These are phyloP conservation scores for Chiua sp. DNA, from an alignment of 1,284 basidiomycete genomes.

Conservation along the genomic window DNA sequence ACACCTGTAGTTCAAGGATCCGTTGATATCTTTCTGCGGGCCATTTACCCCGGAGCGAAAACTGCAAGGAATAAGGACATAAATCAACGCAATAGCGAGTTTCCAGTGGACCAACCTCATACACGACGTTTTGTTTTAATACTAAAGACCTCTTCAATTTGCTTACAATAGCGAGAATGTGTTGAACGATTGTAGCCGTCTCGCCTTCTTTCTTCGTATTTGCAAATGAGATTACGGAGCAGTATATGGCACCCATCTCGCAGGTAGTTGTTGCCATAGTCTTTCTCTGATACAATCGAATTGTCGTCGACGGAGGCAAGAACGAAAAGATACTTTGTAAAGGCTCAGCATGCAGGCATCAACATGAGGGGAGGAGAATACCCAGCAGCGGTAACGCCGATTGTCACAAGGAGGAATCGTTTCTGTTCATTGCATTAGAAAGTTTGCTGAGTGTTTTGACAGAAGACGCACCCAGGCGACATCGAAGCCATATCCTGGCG, in stretches of 20 bases:
- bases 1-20: slow-evolving; percentile 71
- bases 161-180: slow-evolving; percentile 63
- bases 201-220: slow-evolving; percentile 53
- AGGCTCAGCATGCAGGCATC: slow-evolving; percentile 5
- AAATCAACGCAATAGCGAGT: not conserved
- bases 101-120: slow-evolving; percentile 56
- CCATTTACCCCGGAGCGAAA: slow-evolving; percentile 73
- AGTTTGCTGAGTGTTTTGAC: not conserved
- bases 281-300: slow-evolving; percentile 69
- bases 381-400: slow-evolving; percentile 70
- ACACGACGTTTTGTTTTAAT: slow-evolving; percentile 62
- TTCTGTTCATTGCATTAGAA: slow-evolving; percentile 41
- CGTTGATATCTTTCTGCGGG: slow-evolving; percentile 69
- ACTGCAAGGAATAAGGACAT: slow-evolving; percentile 42
- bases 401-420: slow-evolving; percentile 65
- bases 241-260: slow-evolving; percentile 70
- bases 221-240: slow-evolving; percentile 69
- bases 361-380: slow-evolving; percentile 35
- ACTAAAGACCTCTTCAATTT: slow-evolving; percentile 65
- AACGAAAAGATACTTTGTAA: slow-evolving; percentile 63
- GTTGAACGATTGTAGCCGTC: slow-evolving; percentile 57
- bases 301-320: slow-evolving; percentile 72
- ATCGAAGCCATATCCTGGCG: slow-evolving; percentile 60
- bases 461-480: slow-evolving; percentile 66
- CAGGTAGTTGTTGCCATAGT: slow-evolving; percentile 64